Evolutionary conservation across 2,329 filamentous ascomycete genomes (phyloP), one percentile per base, ranked within the genome.

Genomic region (Pseudogymnoascus sp.): DNA sequence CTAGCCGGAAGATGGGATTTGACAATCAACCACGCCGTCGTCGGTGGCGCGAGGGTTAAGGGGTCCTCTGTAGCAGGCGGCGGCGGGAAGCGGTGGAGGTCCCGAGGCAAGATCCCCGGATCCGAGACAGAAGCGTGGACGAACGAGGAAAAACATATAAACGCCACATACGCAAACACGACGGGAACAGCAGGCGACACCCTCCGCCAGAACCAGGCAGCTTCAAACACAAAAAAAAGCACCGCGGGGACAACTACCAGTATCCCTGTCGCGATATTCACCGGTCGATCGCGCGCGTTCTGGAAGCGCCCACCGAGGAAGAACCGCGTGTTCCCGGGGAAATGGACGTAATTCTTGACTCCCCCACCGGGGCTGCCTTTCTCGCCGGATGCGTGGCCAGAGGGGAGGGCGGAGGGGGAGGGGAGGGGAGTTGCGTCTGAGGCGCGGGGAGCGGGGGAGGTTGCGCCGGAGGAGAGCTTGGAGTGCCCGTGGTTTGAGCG

Each of bases 11-110:
- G 88, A 38, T 88, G 85, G 9, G 91, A 90, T 71, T 93, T 90
- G 69, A 97, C 90, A 79, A 96, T 85, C 7, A 90, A 89, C 95
- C 95, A 99, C 74, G 96, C 92, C 61, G 91, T 97, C 6, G 89
- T 95, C 1, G 92, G 86, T 17, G 93, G 93, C 0, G 90, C 91
- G 46, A 96, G 77, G 37, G 86, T 83, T 40, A 97, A 79, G 5
- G 92, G 91, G 72, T 97, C 93, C 38, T 93, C 88, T 68, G 89
- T 83, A 59, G 88, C 85, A 70, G 88, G 84, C 26, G 83, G 75
- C 1, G 89, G 86, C n/a, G 93, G 92, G 73, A 96, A 92, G 46
- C 86, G 88, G 72, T 99, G 93, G 38, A 97, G 79, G 73, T 97
- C 96, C 67, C 95, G 88, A 17, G 95, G 95, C 37, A 97, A 80